Conservation (phyloP, 192 early-diverging fungal species). For the Thamnidium elegans region DNA sequence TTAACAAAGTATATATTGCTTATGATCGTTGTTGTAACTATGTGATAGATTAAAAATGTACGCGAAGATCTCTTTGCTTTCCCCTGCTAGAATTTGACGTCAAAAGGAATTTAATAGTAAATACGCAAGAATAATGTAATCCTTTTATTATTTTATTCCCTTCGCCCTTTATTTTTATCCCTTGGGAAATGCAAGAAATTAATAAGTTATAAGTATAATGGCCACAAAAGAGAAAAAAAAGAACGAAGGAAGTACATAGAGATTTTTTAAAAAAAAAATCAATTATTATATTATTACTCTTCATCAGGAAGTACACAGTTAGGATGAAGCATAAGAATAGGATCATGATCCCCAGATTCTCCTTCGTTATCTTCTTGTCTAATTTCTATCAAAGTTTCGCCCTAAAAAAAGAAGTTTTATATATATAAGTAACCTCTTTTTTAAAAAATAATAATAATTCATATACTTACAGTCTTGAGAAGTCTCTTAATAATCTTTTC, state of each 20-base stretch:
- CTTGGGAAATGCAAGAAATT: no score
- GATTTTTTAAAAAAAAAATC: no score
- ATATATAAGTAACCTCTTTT: background rate
- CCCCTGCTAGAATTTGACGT: no score
- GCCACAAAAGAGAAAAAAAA: background rate
- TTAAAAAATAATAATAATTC: background rate
- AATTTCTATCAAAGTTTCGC: conserved; percentile 28
- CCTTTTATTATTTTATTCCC: no score
- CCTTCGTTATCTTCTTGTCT: conserved; percentile 14
- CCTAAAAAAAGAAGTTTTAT: conserved; percentile 3
- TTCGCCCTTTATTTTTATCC: no score
- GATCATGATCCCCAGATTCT: conserved; percentile 10
- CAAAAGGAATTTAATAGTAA: no score
- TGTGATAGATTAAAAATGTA: no score
- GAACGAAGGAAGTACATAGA: background rate
- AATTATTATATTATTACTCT: background rate
- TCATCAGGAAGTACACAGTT: conserved; percentile 24
- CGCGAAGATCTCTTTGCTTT: no score
- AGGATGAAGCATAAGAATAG: conserved; percentile 34
- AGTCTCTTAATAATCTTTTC: conserved; percentile 68
- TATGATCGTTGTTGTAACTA: no score
- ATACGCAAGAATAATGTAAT: no score
- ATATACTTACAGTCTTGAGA: conserved; percentile 52
- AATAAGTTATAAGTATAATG: background rate
- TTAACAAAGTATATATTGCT: no score